Conservation (phyloP, 176 grass and related monocot species). For the Oryza meridionalis region DNA sequence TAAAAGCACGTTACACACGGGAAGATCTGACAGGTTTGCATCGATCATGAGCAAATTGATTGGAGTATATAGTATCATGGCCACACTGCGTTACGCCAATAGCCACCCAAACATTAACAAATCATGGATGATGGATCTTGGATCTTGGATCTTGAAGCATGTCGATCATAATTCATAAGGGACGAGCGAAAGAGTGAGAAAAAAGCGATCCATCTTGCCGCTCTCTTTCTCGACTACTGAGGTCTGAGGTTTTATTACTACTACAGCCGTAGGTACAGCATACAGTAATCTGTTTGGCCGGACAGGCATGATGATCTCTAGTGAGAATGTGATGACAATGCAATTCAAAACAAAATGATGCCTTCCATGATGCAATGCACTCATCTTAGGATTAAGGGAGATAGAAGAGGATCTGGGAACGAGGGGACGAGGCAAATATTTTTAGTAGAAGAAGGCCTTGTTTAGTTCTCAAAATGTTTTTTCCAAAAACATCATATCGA, state of each 20-base stretch:
- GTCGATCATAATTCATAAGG: not conserved
- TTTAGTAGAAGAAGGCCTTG: too few relatives aligned
- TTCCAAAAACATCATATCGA: too few relatives aligned
- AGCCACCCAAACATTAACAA: not conserved
- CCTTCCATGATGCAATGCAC: not conserved
- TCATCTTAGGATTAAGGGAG: not conserved
- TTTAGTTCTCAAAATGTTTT: too few relatives aligned
- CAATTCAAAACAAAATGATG: not conserved
- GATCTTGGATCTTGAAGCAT: conserved; percentile 6
- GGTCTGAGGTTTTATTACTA: not conserved
- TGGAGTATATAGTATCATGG: not conserved
- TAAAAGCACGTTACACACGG: not conserved
- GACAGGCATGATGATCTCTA: not conserved
- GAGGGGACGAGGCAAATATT: too few relatives aligned
- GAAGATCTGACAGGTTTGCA: not conserved
- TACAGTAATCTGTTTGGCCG: not conserved
- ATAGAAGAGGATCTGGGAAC: too few relatives aligned
- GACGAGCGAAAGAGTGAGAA: not conserved
- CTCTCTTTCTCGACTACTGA: not conserved
- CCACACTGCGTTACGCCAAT: not conserved
- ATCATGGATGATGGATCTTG: not conserved
- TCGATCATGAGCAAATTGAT: not conserved
- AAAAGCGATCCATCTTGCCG: not conserved
- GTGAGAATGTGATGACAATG: not conserved
- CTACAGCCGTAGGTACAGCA: not conserved